Conservation (phyloP, 805 yeast species). For the Wickerhamiella sorbophila region DNA sequence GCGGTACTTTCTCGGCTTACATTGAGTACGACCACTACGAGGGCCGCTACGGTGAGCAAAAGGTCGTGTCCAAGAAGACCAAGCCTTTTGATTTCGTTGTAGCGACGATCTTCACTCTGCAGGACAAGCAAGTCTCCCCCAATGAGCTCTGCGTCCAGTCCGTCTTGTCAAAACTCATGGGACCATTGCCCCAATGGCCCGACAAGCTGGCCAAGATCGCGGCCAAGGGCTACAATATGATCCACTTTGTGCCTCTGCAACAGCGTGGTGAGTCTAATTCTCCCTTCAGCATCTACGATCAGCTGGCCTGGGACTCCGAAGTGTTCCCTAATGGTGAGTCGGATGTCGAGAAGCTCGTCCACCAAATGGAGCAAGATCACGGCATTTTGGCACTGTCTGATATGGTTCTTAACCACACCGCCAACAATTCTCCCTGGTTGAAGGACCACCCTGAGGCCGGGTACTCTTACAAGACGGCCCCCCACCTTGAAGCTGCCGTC, state of each 20-base stretch:
- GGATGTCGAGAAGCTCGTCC: conserved; percentile 41
- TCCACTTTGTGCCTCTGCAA: conserved; percentile 91
- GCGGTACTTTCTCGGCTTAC: conserved; percentile 74
- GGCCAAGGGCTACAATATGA: conserved; percentile 80
- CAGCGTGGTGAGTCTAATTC: conserved; percentile 80
- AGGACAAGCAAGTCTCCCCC: conserved; percentile 45
- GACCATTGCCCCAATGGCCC: conserved; percentile 53
- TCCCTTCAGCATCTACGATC: conserved; percentile 86
- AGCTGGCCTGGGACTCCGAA: conserved; percentile 55
- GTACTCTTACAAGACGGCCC: conserved; percentile 73
- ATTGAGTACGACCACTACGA: conserved; percentile 36
- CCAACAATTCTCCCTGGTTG: conserved; percentile 79
- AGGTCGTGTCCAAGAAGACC: conserved; percentile 26
- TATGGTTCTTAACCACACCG: conserved; percentile 90
- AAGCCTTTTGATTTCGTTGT: conserved; percentile 54
- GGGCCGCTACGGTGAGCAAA: conserved; percentile 18
- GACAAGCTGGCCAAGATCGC: conserved; percentile 44
- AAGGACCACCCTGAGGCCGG: conserved; percentile 81
- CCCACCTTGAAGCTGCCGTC: conserved; percentile 73
- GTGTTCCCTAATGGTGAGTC: conserved; percentile 40
- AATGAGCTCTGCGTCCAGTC: conserved; percentile 73
- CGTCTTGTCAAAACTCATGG: conserved; percentile 85
- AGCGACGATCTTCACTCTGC: conserved; percentile 56
- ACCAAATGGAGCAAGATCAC: conserved; percentile 36
- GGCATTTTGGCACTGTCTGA: conserved; percentile 72